Evolutionary conservation across 2,329 filamentous ascomycete species (phyloP), one percentile per base, ranked within the genome.

Genomic region (Chaetomiaceae sp.): DNA sequence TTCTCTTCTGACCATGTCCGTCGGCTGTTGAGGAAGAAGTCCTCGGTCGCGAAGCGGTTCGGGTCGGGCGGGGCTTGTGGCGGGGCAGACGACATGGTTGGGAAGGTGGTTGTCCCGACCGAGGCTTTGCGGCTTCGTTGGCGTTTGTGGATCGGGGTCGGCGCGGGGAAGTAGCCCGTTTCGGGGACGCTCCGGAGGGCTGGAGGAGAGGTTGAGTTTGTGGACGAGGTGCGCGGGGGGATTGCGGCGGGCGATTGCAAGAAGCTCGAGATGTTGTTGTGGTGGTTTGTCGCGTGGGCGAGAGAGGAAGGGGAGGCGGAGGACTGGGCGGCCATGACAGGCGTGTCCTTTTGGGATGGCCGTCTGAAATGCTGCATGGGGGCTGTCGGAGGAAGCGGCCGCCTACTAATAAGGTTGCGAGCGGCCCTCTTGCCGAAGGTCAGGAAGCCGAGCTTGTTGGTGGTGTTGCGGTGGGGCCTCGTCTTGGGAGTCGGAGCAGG

Each of bases 221-320:
- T 83, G 1, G 85, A 88, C 52, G 87, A 90, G 42, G 84, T 89
- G 58, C 88, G 81, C 3, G 85, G 84, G 19, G 88, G 87, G 51
- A 91, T 89, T 34, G 78, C 76, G 68, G 82, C 84, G 50, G 85
- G 84, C n/a, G 78, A 80, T 53, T 73, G 72, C 48, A 75, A 68
- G 56, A 69, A 67, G 57, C 66, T 59, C 36, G 65, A 62, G 33
- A 1, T 37, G 44, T 23, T 37, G 31, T 25, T 23, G 27, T 11
- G 6, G 17, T 20, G 19, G 27, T 14, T 23, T 6, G 58, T 38
- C 39, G 61, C 45, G 63, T 54, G 51, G 61, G 48, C 50, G 62
- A 19, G 52, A 57, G n/a, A 50, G 52, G 53, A 60, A 53, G 60
- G 50, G 55, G 54, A 50, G 43, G 60, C 53, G 12, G 61, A 48